Evolutionary conservation across 768 basidiomycete genomes (phyloP), one percentile per base, ranked within the genome.

Genomic region (Agaricus blazei): DNA sequence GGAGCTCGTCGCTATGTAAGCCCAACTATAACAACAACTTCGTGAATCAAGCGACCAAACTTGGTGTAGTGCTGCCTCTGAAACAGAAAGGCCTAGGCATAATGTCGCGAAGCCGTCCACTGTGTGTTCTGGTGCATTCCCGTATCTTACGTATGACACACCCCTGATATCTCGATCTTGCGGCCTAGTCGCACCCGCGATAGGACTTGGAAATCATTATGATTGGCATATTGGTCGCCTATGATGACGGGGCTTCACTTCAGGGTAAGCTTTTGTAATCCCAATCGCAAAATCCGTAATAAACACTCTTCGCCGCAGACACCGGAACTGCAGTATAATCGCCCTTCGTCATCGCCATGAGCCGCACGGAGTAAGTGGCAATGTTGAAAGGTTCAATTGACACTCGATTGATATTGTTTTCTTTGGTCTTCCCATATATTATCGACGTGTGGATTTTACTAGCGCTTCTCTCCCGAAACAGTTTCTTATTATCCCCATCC

Each of bases 261-360:
- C 64, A 70, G 53, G 58, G 72, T 69, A 57, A 51, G 9, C 31
- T 11, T 28, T 40, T 56, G 19, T 51, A 29, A 19, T 56, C 34
- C 11, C 38, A 14, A 52, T 6, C 14, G 40, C 37, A 29, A 8
- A 36, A 15, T 23, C 3, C 23, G 8, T 1, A 44, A 41, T 51
- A 27, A 34, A 14, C 19, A 27, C 42, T 45, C 48, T 52, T 12
- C 12, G 31, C 34, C 47, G 36, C 60, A 69, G 78, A 56, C 2
- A 64, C 74, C 27, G 81, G 82, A 48, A 88, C 80, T 44, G 90
- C 90, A n/a, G 82, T 85, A 0, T 67, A 84, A 51, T 91, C 89
- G 3, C 92, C 92, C 2, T 95, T 90, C 69, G 91, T 93, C 52
- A 86, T 93, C 59, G 91, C 90, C 19, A 84, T 93, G 60, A 77